Evolutionary conservation across 805 yeast genomes (phyloP).

Genomic region (Metschnikowia lochheadii): DNA sequence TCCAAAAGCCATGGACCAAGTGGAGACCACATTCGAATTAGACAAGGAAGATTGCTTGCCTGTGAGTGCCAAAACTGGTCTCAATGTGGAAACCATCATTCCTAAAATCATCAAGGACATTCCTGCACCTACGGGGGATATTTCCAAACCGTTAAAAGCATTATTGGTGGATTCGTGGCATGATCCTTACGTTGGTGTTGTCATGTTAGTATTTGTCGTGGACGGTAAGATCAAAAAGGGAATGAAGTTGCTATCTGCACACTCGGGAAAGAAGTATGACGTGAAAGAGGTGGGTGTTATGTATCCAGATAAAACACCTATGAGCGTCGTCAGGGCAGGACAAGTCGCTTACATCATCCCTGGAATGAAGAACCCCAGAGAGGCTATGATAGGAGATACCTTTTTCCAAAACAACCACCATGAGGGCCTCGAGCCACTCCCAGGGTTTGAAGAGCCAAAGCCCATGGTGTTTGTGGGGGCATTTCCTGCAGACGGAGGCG

Average conservation of each 20-base stretch:
- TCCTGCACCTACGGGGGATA: conserved; percentile 69
- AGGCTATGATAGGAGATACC: conserved; percentile 91
- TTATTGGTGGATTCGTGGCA: conserved; percentile 97
- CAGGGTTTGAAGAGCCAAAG: conserved; percentile 94
- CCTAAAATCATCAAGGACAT: conserved; percentile 79
- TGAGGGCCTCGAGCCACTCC: conserved; percentile 65
- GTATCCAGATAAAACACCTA: conserved; percentile 81
- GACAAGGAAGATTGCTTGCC: conserved; percentile 69
- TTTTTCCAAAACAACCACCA: conserved; percentile 58
- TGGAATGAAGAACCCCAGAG: conserved; percentile 84
- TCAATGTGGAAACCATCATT: conserved; percentile 69
- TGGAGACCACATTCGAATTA: conserved; percentile 79
- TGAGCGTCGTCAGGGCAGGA: conserved; percentile 69
- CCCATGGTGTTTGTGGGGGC: conserved; percentile 99
- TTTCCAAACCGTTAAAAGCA: conserved; percentile 55
- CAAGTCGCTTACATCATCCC: conserved; percentile 95
- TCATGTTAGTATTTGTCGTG: conserved; percentile 74
- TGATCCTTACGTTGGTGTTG: conserved; percentile 88
- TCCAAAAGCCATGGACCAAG: conserved; percentile 74
- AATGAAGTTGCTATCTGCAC: conserved; percentile 70
- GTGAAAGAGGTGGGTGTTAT: conserved; percentile 91
- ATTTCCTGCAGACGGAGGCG: conserved; percentile 91
- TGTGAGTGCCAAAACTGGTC: conserved; percentile 90
- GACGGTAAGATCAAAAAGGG: conserved; percentile 80
- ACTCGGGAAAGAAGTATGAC: conserved; percentile 72